Percentiles rank a stretch among this genome's conserved stretches.
Evolutionary conservation across 2,329 filamentous ascomycete species (phyloP).

Genomic region (Paraphaeosphaeria minitans): DNA sequence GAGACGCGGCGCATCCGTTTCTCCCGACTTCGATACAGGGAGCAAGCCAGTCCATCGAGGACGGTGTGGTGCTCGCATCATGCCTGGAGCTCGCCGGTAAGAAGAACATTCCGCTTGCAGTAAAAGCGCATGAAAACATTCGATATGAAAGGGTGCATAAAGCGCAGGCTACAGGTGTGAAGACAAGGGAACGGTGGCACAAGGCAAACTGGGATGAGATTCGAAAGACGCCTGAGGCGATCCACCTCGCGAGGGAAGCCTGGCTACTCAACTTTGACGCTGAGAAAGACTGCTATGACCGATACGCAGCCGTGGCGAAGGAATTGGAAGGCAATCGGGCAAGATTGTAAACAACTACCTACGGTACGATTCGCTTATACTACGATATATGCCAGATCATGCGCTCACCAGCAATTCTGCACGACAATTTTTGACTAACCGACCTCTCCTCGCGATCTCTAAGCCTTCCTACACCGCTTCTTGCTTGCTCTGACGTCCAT

Average conservation of each 20-base stretch:
- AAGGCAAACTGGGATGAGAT: conserved; percentile 38
- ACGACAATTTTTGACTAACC: not conserved
- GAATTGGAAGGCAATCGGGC: conserved; percentile 17
- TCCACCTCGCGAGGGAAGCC: conserved; percentile 35
- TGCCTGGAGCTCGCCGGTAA: conserved; percentile 36
- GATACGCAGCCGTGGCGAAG: conserved; percentile 28
- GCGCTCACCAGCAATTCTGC: not conserved
- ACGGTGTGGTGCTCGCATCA: conserved; percentile 41
- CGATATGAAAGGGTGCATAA: conserved; percentile 36
- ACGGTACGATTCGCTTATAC: not conserved
- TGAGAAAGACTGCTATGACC: conserved; percentile 38
- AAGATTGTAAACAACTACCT: conserved; percentile 18
- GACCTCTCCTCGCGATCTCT: not conserved
- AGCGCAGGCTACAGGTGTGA: conserved; percentile 36
- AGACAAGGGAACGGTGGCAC: conserved; percentile 38
- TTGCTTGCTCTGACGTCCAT: not conserved
- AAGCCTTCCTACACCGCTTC: not conserved
- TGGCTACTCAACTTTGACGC: conserved; percentile 41
- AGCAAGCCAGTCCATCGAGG: conserved; percentile 61
- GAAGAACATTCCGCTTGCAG: conserved; percentile 27
- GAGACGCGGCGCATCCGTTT: conserved; percentile 61
- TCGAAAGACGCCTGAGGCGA: conserved; percentile 31
- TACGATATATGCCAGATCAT: not conserved
- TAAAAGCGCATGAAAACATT: conserved; percentile 41
- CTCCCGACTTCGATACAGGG: conserved; percentile 60